Percentiles rank a stretch among this genome's conserved stretches.
Evolutionary conservation across 306 rosid species (phyloP).

Genomic region (Vigna nakashimae): DNA sequence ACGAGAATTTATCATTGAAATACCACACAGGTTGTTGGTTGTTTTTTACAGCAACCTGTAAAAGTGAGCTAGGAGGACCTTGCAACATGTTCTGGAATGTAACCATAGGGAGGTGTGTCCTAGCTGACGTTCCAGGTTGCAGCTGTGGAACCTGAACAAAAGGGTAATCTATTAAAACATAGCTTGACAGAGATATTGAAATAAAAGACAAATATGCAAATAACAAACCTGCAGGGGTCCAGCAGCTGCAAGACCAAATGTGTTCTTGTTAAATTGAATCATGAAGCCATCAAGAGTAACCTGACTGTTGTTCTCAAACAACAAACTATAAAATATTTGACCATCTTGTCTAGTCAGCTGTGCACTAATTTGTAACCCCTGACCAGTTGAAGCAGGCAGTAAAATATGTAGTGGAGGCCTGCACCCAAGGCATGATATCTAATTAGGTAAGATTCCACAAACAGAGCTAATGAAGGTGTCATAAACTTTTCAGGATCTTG

Average conservation of each 20-base stretch:
- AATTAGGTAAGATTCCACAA: constrained; percentile 36
- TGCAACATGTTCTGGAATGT: constrained; percentile 83
- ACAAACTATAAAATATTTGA: constrained; percentile 74
- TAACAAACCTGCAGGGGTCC: constrained; percentile 77
- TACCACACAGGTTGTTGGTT: constrained; percentile 91
- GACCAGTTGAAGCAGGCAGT: constrained; percentile 77
- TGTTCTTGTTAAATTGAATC: constrained; percentile 93
- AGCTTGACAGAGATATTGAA: constrained; percentile 9
- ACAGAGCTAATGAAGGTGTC: background rate
- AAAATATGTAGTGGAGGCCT: constrained; percentile 83
- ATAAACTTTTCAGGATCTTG: constrained; percentile 6
- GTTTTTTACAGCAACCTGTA: constrained; percentile 89
- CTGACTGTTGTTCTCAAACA: constrained; percentile 82
- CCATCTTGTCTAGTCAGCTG: constrained; percentile 71
- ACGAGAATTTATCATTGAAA: constrained; percentile 72
- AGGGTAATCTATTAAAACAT: constrained; percentile 25
- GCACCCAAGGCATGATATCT: constrained; percentile 48
- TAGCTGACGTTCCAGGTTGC: constrained; percentile 73
- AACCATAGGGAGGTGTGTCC: constrained; percentile 84
- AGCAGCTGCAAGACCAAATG: constrained; percentile 89
- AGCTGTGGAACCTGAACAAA: constrained; percentile 70
- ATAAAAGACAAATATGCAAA: constrained; percentile 10
- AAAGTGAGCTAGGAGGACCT: constrained; percentile 86
- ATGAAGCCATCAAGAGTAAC: constrained; percentile 80
- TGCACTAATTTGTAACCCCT: constrained; percentile 94